phyloP scores from a whole-genome alignment of 176 grass and related monocot species.

The Musa acuminata region DNA sequence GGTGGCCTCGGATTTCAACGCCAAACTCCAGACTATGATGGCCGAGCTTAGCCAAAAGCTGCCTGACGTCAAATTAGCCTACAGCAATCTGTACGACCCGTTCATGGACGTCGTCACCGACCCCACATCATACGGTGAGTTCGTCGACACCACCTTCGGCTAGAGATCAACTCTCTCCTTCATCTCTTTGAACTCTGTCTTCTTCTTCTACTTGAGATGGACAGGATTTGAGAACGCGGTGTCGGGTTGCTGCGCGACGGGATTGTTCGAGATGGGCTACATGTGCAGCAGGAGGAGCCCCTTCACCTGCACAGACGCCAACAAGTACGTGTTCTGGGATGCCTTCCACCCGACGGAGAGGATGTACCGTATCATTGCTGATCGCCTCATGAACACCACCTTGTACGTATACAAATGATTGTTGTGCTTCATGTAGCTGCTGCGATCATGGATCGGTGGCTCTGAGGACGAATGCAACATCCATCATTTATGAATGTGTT shows the following conservation, averaged over 20 bases:
- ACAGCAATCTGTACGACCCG: conserved; percentile 29
- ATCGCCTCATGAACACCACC: conserved; percentile 3
- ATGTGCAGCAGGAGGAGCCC: background rate
- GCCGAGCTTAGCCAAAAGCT: conserved; percentile 30
- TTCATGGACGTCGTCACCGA: conserved; percentile 32
- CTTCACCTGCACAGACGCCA: conserved; percentile 8
- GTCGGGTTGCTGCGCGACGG: conserved; percentile 43
- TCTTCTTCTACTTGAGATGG: too few species aligned
- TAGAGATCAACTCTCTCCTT: too few species aligned
- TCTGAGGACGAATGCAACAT: too few species aligned
- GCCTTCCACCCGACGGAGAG: conserved; percentile 17
- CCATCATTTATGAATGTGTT: too few species aligned
- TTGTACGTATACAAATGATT: background rate
- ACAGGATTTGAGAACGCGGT: conserved; percentile 61
- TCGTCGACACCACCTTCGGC: too few species aligned
- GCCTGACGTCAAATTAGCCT: conserved; percentile 16
- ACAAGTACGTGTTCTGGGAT: conserved; percentile 19
- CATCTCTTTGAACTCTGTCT: too few species aligned
- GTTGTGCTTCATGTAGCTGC: too few species aligned
- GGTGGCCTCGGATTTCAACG: conserved; percentile 44
- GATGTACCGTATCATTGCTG: background rate
- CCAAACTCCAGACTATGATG: conserved; percentile 22
- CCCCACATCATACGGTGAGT: conserved; percentile 31
- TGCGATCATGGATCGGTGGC: too few species aligned
- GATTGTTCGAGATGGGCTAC: conserved; percentile 12